Conservation (phyloP, 148 eudicot species). For the Fagopyrum tataricum region DNA sequence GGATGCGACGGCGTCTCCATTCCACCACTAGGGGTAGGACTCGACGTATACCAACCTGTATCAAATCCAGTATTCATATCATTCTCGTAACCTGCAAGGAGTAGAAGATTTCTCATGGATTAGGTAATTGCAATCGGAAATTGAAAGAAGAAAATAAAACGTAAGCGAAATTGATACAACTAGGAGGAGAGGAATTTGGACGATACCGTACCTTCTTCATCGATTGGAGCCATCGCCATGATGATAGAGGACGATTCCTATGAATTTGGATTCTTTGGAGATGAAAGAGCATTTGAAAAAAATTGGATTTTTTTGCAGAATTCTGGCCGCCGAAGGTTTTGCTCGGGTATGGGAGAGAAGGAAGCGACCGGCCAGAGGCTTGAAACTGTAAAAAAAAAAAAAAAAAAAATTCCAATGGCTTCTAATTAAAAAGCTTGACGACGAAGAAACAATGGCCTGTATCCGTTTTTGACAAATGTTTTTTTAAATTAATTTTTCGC, state of each 20-base stretch:
- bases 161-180: neutral
- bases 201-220: neutral
- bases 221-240: conserved; percentile 14
- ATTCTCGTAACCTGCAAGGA: conserved; percentile 3
- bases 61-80: conserved; percentile 11
- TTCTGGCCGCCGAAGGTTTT: neutral
- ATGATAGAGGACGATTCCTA: neutral
- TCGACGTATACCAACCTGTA: neutral
- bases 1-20: neutral
- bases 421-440: neutral
- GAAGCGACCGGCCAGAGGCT: neutral
- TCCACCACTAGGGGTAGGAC: neutral
- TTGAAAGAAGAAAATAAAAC: neutral
- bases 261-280: neutral
- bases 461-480: neutral
- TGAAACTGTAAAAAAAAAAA: too few species aligned
- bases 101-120: neutral
- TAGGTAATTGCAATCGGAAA: too few species aligned
- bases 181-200: neutral
- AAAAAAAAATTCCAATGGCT: too few species aligned
- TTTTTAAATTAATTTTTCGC: neutral
- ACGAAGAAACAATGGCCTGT: conserved; percentile 3
- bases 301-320: neutral
- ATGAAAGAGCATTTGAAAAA: neutral
- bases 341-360: neutral